Percentiles rank a stretch among this genome's conserved stretches.
phyloP scores from a whole-genome alignment of 176 grass and related monocot species.

The Bromus sterilis region DNA sequence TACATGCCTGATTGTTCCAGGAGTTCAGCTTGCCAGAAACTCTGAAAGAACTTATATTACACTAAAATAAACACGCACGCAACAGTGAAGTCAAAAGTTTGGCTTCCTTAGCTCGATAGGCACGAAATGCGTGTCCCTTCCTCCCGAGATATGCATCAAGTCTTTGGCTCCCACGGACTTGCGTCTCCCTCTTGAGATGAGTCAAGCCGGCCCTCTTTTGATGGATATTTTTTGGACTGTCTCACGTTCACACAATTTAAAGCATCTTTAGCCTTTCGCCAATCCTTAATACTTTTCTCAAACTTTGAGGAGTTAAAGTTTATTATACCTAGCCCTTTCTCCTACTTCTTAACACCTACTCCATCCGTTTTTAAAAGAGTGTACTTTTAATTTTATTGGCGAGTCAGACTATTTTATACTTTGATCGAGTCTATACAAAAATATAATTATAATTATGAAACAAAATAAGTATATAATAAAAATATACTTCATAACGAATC shows the following conservation, averaged over 20 bases:
- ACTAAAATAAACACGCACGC: background rate
- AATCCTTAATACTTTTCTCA: too few relatives aligned
- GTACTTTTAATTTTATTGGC: too few relatives aligned
- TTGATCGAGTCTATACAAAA: too few relatives aligned
- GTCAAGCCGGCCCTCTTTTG: background rate
- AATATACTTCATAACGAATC: too few relatives aligned
- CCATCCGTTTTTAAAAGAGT: too few relatives aligned
- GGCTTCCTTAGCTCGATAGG: background rate
- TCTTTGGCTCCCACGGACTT: background rate
- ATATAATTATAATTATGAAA: too few relatives aligned
- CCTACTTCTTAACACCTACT: too few relatives aligned
- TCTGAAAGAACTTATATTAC: background rate
- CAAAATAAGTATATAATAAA: too few relatives aligned
- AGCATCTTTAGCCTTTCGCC: too few relatives aligned
- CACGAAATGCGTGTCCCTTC: background rate
- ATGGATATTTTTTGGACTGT: background rate
- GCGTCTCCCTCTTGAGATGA: background rate
- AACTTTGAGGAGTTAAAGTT: too few relatives aligned
- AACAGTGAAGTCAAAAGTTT: slow-evolving; percentile 24
- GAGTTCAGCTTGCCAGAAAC: background rate
- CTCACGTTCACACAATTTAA: background rate
- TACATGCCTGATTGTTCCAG: background rate
- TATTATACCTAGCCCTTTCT: too few relatives aligned
- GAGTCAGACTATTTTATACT: too few relatives aligned
- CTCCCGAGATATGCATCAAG: background rate